Evolutionary conservation across 2,329 filamentous ascomycete species (phyloP).

Genomic region (Phialemoniopsis sp.): DNA sequence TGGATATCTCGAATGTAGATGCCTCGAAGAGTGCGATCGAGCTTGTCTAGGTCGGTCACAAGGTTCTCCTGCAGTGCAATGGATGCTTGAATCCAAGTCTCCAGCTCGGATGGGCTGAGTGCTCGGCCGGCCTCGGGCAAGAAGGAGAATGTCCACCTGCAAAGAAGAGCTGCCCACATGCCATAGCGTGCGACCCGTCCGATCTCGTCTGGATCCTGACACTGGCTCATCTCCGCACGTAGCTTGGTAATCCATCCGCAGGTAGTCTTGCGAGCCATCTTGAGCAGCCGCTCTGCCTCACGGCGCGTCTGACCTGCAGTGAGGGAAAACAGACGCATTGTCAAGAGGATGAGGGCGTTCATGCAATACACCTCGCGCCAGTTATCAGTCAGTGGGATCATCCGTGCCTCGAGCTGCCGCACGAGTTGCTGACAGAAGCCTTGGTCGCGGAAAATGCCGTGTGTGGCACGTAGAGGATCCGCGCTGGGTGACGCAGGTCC

Average conservation of each 20-base stretch:
- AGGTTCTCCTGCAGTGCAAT: slow-evolving; percentile 9
- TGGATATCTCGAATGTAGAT: slow-evolving; percentile 37
- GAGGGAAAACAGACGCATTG: slow-evolving; percentile 30
- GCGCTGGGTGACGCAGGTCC: slow-evolving; percentile 36
- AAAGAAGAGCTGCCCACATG: slow-evolving; percentile 53
- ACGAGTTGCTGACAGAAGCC: slow-evolving; percentile 44
- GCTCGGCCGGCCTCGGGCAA: not conserved
- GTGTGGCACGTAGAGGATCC: slow-evolving; percentile 33
- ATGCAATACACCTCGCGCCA: slow-evolving; percentile 58
- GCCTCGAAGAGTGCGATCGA: slow-evolving; percentile 1
- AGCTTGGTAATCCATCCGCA: slow-evolving; percentile 45
- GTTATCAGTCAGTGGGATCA: slow-evolving; percentile 44
- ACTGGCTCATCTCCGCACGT: slow-evolving; percentile 34
- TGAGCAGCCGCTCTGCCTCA: slow-evolving; percentile 27
- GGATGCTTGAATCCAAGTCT: slow-evolving; percentile 1
- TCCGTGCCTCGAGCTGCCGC: slow-evolving; percentile 34
- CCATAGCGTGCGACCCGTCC: slow-evolving; percentile 36
- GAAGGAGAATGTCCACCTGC: slow-evolving; percentile 32
- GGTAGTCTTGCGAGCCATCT: slow-evolving; percentile 34
- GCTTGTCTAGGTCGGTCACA: not conserved
- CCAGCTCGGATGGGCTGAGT: not conserved
- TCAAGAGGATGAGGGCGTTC: slow-evolving; percentile 50
- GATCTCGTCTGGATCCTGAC: slow-evolving; percentile 28
- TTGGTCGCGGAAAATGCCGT: slow-evolving; percentile 43
- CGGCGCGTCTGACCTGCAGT: slow-evolving; percentile 4